Evolutionary conservation across 2,329 filamentous ascomycete species (phyloP).

Genomic region (Alternaria metachromatica): DNA sequence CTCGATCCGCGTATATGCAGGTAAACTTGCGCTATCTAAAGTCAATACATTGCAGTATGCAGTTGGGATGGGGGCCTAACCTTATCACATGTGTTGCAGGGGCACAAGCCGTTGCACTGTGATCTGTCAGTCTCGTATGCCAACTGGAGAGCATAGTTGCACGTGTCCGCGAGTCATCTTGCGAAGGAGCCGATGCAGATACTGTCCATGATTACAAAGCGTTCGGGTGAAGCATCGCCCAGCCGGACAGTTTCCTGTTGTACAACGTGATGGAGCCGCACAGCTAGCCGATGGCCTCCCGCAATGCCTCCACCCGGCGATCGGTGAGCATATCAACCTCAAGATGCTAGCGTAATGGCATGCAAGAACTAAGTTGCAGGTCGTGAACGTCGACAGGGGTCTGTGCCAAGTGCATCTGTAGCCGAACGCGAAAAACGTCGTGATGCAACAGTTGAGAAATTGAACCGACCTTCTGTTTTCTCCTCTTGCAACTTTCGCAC

Average conservation of each 20-base stretch:
- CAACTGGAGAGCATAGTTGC: neutral
- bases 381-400: neutral
- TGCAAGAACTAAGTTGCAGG: neutral
- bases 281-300: neutral
- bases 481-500: conserved; percentile 69
- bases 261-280: neutral
- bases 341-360: neutral
- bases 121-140: conserved; percentile 14
- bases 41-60: conserved; percentile 20
- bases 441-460: conserved; percentile 1
- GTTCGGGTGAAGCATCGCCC: neutral
- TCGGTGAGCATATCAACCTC: neutral
- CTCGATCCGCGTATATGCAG: conserved; percentile 49
- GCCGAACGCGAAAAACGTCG: neutral
- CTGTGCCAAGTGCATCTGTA: neutral
- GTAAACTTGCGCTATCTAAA: conserved; percentile 49
- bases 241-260: neutral
- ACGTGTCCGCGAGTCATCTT: neutral
- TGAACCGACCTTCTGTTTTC: conserved; percentile 69
- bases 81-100: conserved; percentile 66
- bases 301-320: neutral
- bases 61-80: conserved; percentile 38
- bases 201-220: neutral
- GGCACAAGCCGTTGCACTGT: conserved; percentile 65
- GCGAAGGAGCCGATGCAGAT: neutral